Evolutionary conservation across 164 flowering plant genomes (phyloP).

Genomic region (Vitis amurensis): DNA sequence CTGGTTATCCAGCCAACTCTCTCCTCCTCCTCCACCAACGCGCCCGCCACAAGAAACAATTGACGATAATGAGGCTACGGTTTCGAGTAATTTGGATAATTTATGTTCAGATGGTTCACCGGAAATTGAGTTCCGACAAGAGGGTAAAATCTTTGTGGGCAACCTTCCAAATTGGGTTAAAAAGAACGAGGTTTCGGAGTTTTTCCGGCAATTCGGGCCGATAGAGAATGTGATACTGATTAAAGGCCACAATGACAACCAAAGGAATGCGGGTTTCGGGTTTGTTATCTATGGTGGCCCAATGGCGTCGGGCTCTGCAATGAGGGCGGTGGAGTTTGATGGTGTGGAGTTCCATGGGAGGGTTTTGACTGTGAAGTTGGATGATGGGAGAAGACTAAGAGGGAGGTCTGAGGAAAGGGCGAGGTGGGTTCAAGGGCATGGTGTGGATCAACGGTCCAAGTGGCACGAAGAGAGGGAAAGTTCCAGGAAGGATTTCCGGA

Average conservation of each 20-base stretch:
- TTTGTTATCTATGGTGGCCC: slow-evolving; percentile 74
- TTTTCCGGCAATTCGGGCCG: slow-evolving; percentile 91
- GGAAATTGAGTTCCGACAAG: slow-evolving; percentile 46
- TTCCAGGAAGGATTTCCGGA: slow-evolving; percentile 49
- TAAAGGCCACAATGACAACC: slow-evolving; percentile 63
- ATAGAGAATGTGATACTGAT: slow-evolving; percentile 76
- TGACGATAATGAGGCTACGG: slow-evolving; percentile 4
- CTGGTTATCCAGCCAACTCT: slow-evolving; percentile 65
- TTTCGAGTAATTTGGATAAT: neutral
- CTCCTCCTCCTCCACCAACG: slow-evolving; percentile 38
- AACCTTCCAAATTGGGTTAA: slow-evolving; percentile 88
- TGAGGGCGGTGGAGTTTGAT: slow-evolving; percentile 89
- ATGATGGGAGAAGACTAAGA: slow-evolving; percentile 80
- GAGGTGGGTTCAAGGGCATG: slow-evolving; percentile 58
- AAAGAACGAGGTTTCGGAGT: slow-evolving; percentile 65
- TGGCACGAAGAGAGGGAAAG: slow-evolving; percentile 87
- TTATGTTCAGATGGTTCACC: neutral
- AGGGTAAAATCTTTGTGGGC: slow-evolving; percentile 87
- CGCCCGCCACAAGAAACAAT: slow-evolving; percentile 13
- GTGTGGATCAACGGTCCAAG: slow-evolving; percentile 46
- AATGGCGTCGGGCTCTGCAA: slow-evolving; percentile 58
- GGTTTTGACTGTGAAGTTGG: slow-evolving; percentile 84
- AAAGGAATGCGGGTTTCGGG: slow-evolving; percentile 80
- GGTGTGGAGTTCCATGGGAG: slow-evolving; percentile 95
- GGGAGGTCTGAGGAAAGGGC: slow-evolving; percentile 50